phyloP scores from a whole-genome alignment of 768 basidiomycete genomes.

The Amyloporia xantha region DNA sequence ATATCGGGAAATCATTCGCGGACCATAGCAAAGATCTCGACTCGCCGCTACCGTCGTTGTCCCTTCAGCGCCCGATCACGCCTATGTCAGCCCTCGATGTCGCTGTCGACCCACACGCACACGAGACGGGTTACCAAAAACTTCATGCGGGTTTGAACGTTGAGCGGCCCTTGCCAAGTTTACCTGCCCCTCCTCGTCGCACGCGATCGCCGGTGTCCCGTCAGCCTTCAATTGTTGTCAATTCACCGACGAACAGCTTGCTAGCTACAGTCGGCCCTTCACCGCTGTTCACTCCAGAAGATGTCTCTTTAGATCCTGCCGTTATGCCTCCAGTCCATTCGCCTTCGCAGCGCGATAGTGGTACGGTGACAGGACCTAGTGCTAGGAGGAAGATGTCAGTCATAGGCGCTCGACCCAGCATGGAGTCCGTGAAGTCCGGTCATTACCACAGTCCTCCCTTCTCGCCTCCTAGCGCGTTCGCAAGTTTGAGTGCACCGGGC shows the following conservation, averaged over 20 bases:
- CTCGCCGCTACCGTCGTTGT: too few relatives aligned
- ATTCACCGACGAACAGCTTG: neutral
- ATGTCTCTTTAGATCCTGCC: too few relatives aligned
- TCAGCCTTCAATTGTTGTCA: constrained; percentile 7
- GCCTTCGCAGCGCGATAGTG: too few relatives aligned
- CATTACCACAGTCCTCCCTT: neutral
- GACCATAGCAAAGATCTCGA: too few relatives aligned
- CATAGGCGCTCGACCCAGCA: neutral
- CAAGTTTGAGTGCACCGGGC: neutral
- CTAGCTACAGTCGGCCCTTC: too few relatives aligned
- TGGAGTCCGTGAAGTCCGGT: neutral
- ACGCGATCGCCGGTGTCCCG: constrained; percentile 16
- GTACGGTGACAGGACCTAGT: too few relatives aligned
- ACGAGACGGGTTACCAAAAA: too few relatives aligned
- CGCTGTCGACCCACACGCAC: neutral
- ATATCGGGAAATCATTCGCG: too few relatives aligned
- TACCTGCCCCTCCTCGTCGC: constrained; percentile 16
- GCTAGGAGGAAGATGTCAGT: too few relatives aligned
- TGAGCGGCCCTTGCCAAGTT: neutral
- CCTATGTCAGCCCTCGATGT: neutral
- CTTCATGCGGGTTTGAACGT: too few relatives aligned
- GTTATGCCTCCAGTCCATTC: too few relatives aligned
- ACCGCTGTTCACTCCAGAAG: too few relatives aligned
- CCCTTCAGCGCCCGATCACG: neutral
- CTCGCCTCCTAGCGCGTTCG: neutral